A percentile compares a stretch with the other conserved stretches of the same genome.
Evolutionary conservation across 2,329 filamentous ascomycete genomes (phyloP).

Genomic region (Aspergillus sp.): DNA sequence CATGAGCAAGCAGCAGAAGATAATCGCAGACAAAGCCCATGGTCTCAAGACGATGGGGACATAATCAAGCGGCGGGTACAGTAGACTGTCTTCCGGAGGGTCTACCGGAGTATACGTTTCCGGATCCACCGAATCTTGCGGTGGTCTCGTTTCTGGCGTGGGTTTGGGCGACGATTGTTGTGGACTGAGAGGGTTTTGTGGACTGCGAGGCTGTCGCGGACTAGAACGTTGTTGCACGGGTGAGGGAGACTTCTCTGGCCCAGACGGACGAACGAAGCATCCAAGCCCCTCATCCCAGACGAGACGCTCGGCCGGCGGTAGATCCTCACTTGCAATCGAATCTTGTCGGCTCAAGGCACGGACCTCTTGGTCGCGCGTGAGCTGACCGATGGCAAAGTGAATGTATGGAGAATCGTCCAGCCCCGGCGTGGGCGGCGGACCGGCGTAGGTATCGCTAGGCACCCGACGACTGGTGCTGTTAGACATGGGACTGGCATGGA

Average conservation of each 20-base stretch:
- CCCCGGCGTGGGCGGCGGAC: constrained; percentile 64
- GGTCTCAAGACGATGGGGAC: constrained; percentile 70
- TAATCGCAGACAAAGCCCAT: constrained; percentile 60
- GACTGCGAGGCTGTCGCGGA: constrained; percentile 26
- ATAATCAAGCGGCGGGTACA: constrained; percentile 61
- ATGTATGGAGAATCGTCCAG: constrained; percentile 86
- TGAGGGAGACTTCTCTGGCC: constrained; percentile 33
- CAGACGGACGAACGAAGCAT: constrained; percentile 37
- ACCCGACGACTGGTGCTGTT: constrained; percentile 26
- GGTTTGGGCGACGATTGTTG: constrained; percentile 28
- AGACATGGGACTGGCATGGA: constrained; percentile 22
- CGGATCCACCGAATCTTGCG: constrained; percentile 25
- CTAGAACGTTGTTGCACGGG: constrained; percentile 5
- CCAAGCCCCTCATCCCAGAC: constrained; percentile 49
- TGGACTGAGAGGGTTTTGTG: constrained; percentile 29
- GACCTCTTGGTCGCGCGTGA: constrained; percentile 72
- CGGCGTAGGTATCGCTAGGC: constrained; percentile 27
- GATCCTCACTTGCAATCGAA: constrained; percentile 40
- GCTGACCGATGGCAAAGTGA: constrained; percentile 82
- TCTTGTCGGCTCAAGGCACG: constrained; percentile 54
- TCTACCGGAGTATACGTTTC: constrained; percentile 52
- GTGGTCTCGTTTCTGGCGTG: constrained; percentile 16
- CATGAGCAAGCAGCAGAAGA: constrained; percentile 67
- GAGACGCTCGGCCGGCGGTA: constrained; percentile 53
- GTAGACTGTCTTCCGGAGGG: constrained; percentile 42